phyloP scores from a whole-genome alignment of 2,329 filamentous ascomycete species.

The Colletotrichum somersetense region DNA sequence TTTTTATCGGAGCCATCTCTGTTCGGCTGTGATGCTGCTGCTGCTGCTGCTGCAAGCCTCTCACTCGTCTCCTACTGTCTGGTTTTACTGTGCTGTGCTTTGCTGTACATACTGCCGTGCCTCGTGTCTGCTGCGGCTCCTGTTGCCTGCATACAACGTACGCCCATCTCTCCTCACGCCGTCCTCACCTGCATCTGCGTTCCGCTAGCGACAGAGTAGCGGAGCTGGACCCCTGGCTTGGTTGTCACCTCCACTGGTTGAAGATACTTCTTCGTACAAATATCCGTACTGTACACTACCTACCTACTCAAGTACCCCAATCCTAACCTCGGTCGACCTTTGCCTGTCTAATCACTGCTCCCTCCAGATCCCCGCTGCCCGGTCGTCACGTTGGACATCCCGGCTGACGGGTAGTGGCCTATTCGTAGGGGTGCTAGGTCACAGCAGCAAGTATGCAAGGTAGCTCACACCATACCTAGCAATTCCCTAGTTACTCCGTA shows the following conservation, averaged over 20 bases:
- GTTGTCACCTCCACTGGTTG: constrained; percentile 23
- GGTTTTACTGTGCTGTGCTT: background rate
- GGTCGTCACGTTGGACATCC: constrained; percentile 39
- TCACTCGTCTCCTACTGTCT: background rate
- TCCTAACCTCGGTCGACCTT: constrained; percentile 5
- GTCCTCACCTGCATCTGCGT: constrained; percentile 4
- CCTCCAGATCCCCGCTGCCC: constrained; percentile 28
- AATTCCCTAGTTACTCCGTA: background rate
- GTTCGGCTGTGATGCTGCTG: background rate
- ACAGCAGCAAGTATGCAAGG: background rate
- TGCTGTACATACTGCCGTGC: background rate
- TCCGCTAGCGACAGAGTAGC: constrained; percentile 9
- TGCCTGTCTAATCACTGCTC: constrained; percentile 11
- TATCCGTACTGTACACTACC: no score
- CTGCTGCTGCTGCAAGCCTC: background rate
- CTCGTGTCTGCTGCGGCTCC: constrained; percentile 1
- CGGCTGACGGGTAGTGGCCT: constrained; percentile 27
- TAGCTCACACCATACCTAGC: background rate
- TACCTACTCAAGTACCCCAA: no score
- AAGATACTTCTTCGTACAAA: no score
- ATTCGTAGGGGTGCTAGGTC: background rate
- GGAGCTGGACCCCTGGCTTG: constrained; percentile 31
- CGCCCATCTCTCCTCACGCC: constrained; percentile 5
- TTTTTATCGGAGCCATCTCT: background rate
- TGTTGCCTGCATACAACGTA: constrained; percentile 11